Percentiles rank a stretch among this genome's conserved stretches.
Conservation (phyloP, 768 basidiomycete genomes). For the Cyclocybe aegerita region DNA sequence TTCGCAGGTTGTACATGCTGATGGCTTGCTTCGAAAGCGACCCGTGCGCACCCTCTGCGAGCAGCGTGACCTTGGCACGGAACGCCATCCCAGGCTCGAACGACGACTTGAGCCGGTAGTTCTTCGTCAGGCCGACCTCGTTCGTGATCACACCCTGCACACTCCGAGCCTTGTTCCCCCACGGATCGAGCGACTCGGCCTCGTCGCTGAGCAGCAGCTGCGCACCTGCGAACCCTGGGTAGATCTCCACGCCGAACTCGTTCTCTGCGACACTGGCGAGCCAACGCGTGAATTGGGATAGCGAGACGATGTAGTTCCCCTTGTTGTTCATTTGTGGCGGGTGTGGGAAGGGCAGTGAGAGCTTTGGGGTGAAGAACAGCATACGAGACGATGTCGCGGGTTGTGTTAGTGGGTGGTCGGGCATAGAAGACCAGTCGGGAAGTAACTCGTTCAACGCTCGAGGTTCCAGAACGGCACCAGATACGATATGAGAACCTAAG, state of each 20-base stretch:
- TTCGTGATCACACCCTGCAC: conserved; percentile 87
- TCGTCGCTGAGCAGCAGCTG: conserved; percentile 70
- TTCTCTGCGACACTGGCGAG: conserved; percentile 81
- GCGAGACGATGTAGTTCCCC: conserved; percentile 89
- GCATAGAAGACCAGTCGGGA: conserved; percentile 71
- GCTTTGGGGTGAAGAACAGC: conserved; percentile 76
- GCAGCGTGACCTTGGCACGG: conserved; percentile 84
- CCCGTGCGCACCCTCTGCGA: conserved; percentile 96
- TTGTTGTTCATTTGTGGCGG: conserved; percentile 97
- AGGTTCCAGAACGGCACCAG: conserved; percentile 94
- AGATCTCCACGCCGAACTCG: conserved; percentile 86
- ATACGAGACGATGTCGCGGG: conserved; percentile 78
- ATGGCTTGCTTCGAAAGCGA: conserved; percentile 82
- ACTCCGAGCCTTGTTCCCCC: conserved; percentile 42
- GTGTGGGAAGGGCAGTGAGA: conserved; percentile 83
- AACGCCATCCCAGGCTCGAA: conserved; percentile 99
- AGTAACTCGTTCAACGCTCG: conserved; percentile 88
- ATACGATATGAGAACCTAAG: conserved; percentile 93
- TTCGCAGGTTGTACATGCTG: conserved; percentile 71
- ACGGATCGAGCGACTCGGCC: conserved; percentile 35
- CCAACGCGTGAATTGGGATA: conserved; percentile 90
- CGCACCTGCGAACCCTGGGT: conserved; percentile 96
- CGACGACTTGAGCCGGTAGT: conserved; percentile 72
- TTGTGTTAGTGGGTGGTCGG: conserved; percentile 77
- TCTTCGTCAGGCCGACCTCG: conserved; percentile 87